These are phyloP conservation scores for Vaucheria bursata DNA, from an alignment of 352 stramenopile species.

Conservation along the genomic window DNA sequence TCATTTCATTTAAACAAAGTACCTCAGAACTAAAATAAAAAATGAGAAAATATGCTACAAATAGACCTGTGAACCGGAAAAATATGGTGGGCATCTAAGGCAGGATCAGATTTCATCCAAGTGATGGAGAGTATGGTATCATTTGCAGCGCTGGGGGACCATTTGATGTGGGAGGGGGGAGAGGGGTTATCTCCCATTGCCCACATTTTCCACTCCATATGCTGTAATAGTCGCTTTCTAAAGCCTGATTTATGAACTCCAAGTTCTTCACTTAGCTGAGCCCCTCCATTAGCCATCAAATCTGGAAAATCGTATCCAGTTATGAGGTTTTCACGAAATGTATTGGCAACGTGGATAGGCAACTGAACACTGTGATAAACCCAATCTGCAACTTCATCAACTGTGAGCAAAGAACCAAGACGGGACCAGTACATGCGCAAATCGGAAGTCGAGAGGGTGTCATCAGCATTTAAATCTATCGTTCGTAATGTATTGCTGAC, in stretches of 20 bases:
- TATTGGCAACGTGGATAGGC: slow-evolving; percentile 32
- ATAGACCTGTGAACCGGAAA: too few species aligned
- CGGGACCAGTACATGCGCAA: slow-evolving; percentile 38
- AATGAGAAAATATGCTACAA: too few species aligned
- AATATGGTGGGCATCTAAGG: too few species aligned
- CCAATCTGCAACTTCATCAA: slow-evolving; percentile 47
- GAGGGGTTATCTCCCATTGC: slow-evolving; percentile 33
- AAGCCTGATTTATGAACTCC: slow-evolving; percentile 19
- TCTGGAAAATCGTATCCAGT: slow-evolving; percentile 49
- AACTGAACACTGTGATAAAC: slow-evolving; percentile 44
- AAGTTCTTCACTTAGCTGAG: slow-evolving; percentile 35
- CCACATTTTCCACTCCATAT: slow-evolving; percentile 47
- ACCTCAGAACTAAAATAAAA: too few species aligned
- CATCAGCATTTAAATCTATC: slow-evolving; percentile 38
- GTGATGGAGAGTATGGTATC: neutral
- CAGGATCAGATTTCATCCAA: neutral
- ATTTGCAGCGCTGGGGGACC: neutral
- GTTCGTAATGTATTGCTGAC: slow-evolving; percentile 24
- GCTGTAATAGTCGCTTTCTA: slow-evolving; percentile 20
- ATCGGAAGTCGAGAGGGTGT: slow-evolving; percentile 29
- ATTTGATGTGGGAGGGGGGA: neutral
- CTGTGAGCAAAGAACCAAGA: slow-evolving; percentile 40
- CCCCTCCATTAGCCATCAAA: slow-evolving; percentile 30
- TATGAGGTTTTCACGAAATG: slow-evolving; percentile 26
- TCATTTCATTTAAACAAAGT: too few species aligned